Evolutionary conservation across 202 grass and related monocot species (phyloP).

Genomic region (Digitaria exilis): DNA sequence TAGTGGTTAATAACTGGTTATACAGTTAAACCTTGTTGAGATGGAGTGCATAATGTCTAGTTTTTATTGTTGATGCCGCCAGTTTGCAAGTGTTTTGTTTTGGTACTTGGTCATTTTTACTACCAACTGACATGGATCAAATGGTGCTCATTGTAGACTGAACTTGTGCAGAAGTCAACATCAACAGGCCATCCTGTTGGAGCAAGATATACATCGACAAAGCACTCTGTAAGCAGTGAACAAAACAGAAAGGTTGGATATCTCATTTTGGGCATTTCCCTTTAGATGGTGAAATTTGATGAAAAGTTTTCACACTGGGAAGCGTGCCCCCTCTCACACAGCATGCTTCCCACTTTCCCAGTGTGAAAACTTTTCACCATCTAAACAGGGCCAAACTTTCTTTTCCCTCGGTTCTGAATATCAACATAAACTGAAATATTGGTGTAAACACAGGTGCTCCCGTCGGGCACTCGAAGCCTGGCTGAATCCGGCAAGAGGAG

Average conservation of each 20-base stretch:
- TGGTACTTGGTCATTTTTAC: background rate
- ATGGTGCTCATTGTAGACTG: constrained; percentile 32
- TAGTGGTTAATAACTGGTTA: no score
- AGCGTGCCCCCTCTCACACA: no score
- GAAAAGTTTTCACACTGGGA: no score
- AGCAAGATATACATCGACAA: constrained; percentile 16
- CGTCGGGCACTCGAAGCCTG: background rate
- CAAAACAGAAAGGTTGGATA: constrained; percentile 43
- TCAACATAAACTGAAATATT: constrained; percentile 13
- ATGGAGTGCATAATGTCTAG: background rate
- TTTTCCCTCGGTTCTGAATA: background rate
- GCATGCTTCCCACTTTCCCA: no score
- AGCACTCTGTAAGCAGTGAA: constrained; percentile 22
- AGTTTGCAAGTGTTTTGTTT: constrained; percentile 8
- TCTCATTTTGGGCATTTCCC: background rate
- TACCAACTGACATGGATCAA: background rate
- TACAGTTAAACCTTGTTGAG: no score
- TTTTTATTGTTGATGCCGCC: background rate
- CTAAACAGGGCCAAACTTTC: no score
- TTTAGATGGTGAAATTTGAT: no score
- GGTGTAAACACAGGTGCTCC: constrained; percentile 26
- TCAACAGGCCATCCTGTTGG: background rate
- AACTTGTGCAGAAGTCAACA: constrained; percentile 34
- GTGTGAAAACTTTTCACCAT: no score
- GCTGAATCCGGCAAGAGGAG: constrained; percentile 17